Evolutionary conservation across 2,329 filamentous ascomycete genomes (phyloP).

Genomic region (Dactylellina cionopaga): DNA sequence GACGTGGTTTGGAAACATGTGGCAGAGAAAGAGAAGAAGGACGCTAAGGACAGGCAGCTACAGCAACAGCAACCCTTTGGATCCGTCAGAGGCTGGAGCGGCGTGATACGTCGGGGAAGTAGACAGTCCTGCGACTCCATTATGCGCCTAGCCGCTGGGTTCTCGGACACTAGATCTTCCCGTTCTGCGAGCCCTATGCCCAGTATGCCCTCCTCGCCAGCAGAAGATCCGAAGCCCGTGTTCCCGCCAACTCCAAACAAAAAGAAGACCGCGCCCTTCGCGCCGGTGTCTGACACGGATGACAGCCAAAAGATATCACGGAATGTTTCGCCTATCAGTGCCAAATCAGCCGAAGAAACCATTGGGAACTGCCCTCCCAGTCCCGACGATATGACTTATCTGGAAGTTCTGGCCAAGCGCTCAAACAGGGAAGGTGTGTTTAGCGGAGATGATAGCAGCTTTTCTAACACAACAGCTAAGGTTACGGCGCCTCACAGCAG

Average conservation of each 20-base stretch:
- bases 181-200: conserved; percentile 50
- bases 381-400: conserved; percentile 54
- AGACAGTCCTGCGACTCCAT: conserved; percentile 52
- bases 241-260: conserved; percentile 40
- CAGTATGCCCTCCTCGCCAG: conserved; percentile 49
- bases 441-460: conserved; percentile 53
- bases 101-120: conserved; percentile 50
- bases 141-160: conserved; percentile 49
- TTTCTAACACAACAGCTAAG: conserved; percentile 52
- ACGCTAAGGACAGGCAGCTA: conserved; percentile 25
- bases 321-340: conserved; percentile 49
- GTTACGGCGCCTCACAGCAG: conserved; percentile 41
- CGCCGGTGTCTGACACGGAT: conserved; percentile 31
- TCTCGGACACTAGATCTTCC: conserved; percentile 41
- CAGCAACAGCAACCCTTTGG: conserved; percentile 29
- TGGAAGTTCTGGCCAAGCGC: conserved; percentile 46
- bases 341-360: conserved; percentile 43
- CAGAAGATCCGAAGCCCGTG: conserved; percentile 41
- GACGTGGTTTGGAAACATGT: conserved; percentile 43
- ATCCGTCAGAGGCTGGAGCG: conserved; percentile 51
- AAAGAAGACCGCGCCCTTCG: conserved; percentile 38
- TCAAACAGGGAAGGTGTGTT: conserved; percentile 51
- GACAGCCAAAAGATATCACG: conserved; percentile 33
- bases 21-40: conserved; percentile 30
- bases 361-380: conserved; percentile 54